Evolutionary conservation across 2,329 filamentous ascomycete species (phyloP), one percentile per base, ranked within the genome.

Genomic region (Ceratocystis ficicola): DNA sequence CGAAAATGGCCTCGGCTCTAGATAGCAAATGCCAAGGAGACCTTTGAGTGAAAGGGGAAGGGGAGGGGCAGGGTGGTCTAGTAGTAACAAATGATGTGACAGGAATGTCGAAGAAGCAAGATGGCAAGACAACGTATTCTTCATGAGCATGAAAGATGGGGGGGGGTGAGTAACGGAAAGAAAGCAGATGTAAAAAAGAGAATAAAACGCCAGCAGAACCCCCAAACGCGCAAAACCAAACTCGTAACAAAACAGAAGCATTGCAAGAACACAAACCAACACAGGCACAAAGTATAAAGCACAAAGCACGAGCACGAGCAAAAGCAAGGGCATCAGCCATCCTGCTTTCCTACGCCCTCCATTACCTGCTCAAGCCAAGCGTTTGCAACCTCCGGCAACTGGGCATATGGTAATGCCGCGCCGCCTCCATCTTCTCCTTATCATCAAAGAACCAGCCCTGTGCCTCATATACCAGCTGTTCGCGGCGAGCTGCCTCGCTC

Each of bases 391-490:
- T 76, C 68, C 78, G 74, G 72, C 84, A 86, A 65, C 78, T 78
- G 17, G 77, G 77, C 77, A 79, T 80, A 68, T 78, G 76, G 68
- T 77, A 81, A 20, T 75, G 74, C 44, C 80, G 75, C 36, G 92
- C 92, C 67, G 84, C 75, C 68, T 86, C 83, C 84, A 95, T 84
- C 78, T 90, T 91, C 69, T 86, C 86, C 64, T 85, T 80, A 72
- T 96, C 90, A 65, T 86, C 84, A 74, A 85, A 91, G 72, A 96
- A 90, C 88, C 91, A 96, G 2, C 92, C 92, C 71, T 88, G 85
- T 0, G 92, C 91, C 61, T 89, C 86, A 69, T 95, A 85, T 69
- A 86, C 79, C 75, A 91, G 78, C 69, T 85, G 80, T 72, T 85
- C 81, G 74, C 86, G 82, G 63, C 82, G 78, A 61, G 81, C 76